A percentile compares a stretch with the other conserved stretches of the same genome.
These are phyloP conservation scores for Botrytis aclada DNA, from an alignment of 2,329 filamentous ascomycete species.

Conservation along the genomic window DNA sequence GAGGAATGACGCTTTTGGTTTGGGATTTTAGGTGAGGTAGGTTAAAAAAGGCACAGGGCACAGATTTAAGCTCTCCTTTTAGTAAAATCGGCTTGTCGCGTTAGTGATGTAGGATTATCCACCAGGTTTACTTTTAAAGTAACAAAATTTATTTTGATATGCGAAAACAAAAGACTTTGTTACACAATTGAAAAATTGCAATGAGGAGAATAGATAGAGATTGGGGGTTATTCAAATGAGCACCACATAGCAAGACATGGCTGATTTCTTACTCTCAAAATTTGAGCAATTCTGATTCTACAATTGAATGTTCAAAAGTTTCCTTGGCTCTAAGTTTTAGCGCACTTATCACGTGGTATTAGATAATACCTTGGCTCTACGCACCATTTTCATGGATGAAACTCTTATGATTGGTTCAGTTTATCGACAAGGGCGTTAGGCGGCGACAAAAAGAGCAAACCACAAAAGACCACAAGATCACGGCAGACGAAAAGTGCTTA, in stretches of 20 bases:
- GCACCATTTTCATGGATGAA: background rate
- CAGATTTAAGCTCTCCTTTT: constrained; percentile 21
- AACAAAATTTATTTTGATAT: background rate
- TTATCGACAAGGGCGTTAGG: background rate
- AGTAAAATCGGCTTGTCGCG: constrained; percentile 16
- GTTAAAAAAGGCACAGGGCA: constrained; percentile 18
- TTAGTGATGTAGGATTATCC: constrained; percentile 8
- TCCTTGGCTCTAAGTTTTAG: background rate
- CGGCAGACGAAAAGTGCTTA: background rate
- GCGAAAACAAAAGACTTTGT: background rate
- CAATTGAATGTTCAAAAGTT: background rate
- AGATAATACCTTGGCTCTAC: background rate
- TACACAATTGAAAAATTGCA: background rate
- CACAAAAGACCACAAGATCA: constrained; percentile 1
- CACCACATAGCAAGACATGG: constrained; percentile 14
- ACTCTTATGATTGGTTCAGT: background rate
- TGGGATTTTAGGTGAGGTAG: constrained; percentile 8
- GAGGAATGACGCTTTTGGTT: constrained; percentile 20
- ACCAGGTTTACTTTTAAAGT: background rate
- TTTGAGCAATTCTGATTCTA: background rate
- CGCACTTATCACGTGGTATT: background rate
- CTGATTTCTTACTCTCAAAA: background rate
- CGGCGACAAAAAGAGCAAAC: background rate
- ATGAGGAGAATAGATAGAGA: background rate
- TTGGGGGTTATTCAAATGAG: constrained; percentile 13